Conservation (phyloP, 305 asterid genomes). For the Rubia occidens region DNA sequence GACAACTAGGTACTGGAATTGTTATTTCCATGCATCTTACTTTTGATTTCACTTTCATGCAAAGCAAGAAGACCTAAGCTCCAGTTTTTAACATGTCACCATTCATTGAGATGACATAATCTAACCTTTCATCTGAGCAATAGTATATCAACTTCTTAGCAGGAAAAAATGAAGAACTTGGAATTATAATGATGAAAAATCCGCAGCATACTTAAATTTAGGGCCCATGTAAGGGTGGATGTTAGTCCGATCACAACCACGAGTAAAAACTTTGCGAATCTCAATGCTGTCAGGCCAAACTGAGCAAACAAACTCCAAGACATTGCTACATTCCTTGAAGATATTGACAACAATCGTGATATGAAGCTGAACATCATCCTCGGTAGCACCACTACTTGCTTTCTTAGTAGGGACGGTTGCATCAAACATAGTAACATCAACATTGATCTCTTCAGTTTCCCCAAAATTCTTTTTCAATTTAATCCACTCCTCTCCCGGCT, state of each 20-base stretch:
- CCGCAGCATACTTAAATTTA: slow-evolving; percentile 47
- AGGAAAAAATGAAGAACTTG: neutral
- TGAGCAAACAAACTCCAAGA: slow-evolving; percentile 69
- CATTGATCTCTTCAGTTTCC: slow-evolving; percentile 66
- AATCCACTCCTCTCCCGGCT: slow-evolving; percentile 83
- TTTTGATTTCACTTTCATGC: neutral
- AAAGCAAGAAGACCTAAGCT: slow-evolving; percentile 6
- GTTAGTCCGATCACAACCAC: slow-evolving; percentile 24
- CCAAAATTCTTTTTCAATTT: slow-evolving; percentile 50
- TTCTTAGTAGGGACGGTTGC: slow-evolving; percentile 48
- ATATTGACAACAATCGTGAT: slow-evolving; percentile 49
- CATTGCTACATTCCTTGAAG: slow-evolving; percentile 39
- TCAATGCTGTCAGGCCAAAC: slow-evolving; percentile 77
- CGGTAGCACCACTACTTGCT: slow-evolving; percentile 31
- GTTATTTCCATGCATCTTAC: neutral
- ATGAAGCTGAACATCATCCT: slow-evolving; percentile 54
- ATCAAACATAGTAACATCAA: slow-evolving; percentile 91
- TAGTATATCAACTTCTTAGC: slow-evolving; percentile 2
- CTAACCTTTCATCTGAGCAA: neutral
- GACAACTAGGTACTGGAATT: neutral
- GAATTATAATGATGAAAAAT: slow-evolving; percentile 6
- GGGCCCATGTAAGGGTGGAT: slow-evolving; percentile 53
- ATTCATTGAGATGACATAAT: neutral
- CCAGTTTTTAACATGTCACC: neutral
- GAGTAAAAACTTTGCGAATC: slow-evolving; percentile 50